Base-by-base conservation (phyloP, 139 green algal species). In the Chlorella sp. region DNA sequence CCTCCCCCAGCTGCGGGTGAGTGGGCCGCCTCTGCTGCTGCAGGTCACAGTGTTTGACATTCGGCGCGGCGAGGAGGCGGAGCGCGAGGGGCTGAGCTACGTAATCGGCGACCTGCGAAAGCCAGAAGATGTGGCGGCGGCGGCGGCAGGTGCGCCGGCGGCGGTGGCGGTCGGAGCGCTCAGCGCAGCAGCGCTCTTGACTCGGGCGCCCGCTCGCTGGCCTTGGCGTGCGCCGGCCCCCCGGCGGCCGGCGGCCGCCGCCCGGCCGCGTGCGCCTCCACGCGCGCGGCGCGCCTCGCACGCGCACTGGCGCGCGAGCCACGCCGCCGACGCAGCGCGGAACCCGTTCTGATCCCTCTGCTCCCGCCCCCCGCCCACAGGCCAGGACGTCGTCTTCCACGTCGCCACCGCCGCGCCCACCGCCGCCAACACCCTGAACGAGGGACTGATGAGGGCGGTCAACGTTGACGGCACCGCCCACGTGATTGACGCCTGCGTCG, bases 381-480 rank as follows among this genome's bases (percentile, higher is more conserved):
- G 88, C 46, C 77, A 87, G 56, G 86, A 94, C 56, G 85, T 94
- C 27, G 91, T 96, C n/a, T 94, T 98, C 69, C 93, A 98, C 71
- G 84, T 88, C 33, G 93, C 93, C 5, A 96, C 93, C 0, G 92
- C 90, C 2, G 84, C 93, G 15, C 93, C 91, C 72, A 94, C 90
- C 0, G 88, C 83, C 5, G 76, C 84, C 58, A 94, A 95, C 74
- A 82, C 91, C 1, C 76, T 87, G 51, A 88, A 95, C 81, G 84
- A 92, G 67, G 70, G 71, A 41, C 88, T 98, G 5, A 97, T 97
- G 92, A 53, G 89, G 33, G 77, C 74, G 8, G 93, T 98, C 8
- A 98, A 98, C 71, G 88, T 98, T 43, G 77, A 87, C 38, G 93
- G 93, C 73, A 97, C 93, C 1, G 61, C 72, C 2, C 83, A 97